Evolutionary conservation across 23 red algal genomes (phyloP), one percentile per base, ranked within the genome.

Genomic region (Agarophyton chilense): DNA sequence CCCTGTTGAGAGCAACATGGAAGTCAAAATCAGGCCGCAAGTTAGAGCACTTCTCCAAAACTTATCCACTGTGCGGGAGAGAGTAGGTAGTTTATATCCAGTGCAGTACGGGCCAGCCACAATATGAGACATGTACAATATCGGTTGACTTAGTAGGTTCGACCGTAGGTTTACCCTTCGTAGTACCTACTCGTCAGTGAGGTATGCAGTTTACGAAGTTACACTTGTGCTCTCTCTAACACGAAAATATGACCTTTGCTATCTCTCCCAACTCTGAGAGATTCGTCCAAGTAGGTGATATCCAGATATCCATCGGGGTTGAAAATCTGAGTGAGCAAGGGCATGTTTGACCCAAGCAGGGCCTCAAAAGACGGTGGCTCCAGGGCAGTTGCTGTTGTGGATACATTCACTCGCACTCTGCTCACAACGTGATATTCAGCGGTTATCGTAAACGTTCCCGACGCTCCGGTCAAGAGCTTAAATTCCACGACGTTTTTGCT

Each of bases 261-360:
- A 78, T 95, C 86, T 49, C 93, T 75, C 10, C 93, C 93, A 56
- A 95, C 76, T 38, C 93, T 40, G 10, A 90, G 52, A 8, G 25
- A 36, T 3, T 78, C 68, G 34, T 91, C 93, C 41, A 95, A 33
- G 56, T 81, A 95, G 22, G 93, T 95, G 12, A 95, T 85, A 22
- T 95, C 93, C 41, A 95, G 78, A 39, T 47, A 87, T 29, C 93
- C 93, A 46, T 80, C 62, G 42, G 93, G 93, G 65, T 95, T 83
- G 54, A 95, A 95, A 68, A 95, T 95, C 16, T 95, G 22, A 16
- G 66, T 77, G 33, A 95, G 46, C 9, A 95, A 49, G 3, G 46
- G 40, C n/a, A 79, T 50, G 49, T 95, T 90, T 40, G 58, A 25
- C 11, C 93, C 93, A 33, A 95, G 65, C 81, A 95, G 10, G 40